A percentile compares a stretch with the other conserved stretches of the same genome.
phyloP scores from a whole-genome alignment of 23 red algal genomes.

The Gracilaria domingensis region DNA sequence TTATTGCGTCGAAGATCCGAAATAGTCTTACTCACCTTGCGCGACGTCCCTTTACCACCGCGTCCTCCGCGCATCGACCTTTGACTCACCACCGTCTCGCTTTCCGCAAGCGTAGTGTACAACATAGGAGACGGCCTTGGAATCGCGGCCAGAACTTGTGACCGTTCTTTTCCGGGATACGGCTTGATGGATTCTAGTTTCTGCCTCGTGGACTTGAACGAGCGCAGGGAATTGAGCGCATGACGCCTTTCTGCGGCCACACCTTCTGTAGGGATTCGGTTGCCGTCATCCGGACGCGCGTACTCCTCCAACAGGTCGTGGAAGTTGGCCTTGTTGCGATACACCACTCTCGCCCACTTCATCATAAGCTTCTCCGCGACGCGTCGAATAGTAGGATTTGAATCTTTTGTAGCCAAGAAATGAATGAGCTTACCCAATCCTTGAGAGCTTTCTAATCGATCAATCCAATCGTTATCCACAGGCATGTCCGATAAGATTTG shows the following conservation, averaged over 20 bases:
- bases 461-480: slow-evolving; percentile 84
- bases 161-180: background rate
- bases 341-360: slow-evolving; percentile 82
- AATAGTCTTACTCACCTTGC: slow-evolving; percentile 56
- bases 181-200: slow-evolving; percentile 37
- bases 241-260: slow-evolving; percentile 35
- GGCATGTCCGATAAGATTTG: slow-evolving; percentile 66
- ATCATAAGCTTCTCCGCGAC: slow-evolving; percentile 84
- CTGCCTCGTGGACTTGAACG: slow-evolving; percentile 51
- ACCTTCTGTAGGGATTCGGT: slow-evolving; percentile 45
- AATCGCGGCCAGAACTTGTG: slow-evolving; percentile 44
- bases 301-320: slow-evolving; percentile 71
- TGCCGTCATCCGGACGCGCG: slow-evolving; percentile 49
- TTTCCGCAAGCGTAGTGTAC: slow-evolving; percentile 61
- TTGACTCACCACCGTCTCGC: slow-evolving; percentile 19
- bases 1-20: slow-evolving; percentile 23
- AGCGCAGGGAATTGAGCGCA: slow-evolving; percentile 27
- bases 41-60: background rate
- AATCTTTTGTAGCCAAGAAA: slow-evolving; percentile 74
- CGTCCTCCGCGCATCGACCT: slow-evolving; percentile 22
- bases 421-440: slow-evolving; percentile 82
- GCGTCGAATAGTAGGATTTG: slow-evolving; percentile 57
- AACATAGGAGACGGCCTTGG: slow-evolving; percentile 48
- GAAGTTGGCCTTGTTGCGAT: slow-evolving; percentile 70
- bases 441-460: slow-evolving; percentile 56